Conservation (phyloP, 176 grass and related monocot genomes). For the Oryza meyeriana region DNA sequence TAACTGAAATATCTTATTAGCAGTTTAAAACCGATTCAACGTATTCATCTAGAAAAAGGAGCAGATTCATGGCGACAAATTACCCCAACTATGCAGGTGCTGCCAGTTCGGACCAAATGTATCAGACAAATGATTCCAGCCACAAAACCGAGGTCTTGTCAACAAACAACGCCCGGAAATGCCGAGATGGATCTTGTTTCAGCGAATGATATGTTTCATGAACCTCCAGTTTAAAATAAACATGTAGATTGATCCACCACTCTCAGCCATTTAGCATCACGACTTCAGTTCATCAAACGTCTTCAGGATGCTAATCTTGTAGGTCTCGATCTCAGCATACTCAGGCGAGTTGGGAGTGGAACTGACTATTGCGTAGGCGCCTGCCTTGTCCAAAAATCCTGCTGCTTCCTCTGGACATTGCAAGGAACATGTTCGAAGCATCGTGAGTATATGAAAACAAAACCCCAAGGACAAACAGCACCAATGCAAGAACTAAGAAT, state of each 20-base stretch:
- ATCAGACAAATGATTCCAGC: not conserved
- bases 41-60: not conserved
- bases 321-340: conserved; percentile 60
- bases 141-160: not conserved
- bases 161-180: not conserved
- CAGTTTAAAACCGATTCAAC: not conserved
- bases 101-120: not conserved
- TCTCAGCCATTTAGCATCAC: not conserved
- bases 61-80: not conserved
- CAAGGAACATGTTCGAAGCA: not conserved
- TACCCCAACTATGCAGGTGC: not conserved
- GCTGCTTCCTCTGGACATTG: conserved; percentile 71
- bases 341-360: conserved; percentile 61
- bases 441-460: conserved; percentile 7
- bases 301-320: conserved; percentile 56
- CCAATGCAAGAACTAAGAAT: not conserved
- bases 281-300: conserved; percentile 55
- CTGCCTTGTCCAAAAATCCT: conserved; percentile 61
- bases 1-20: not conserved
- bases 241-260: not conserved
- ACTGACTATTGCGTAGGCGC: conserved; percentile 57
- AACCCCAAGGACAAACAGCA: not conserved
- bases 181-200: not conserved
- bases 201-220: not conserved
- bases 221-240: not conserved